Evolutionary conservation across 257 asterid genomes (phyloP).

Genomic region (Fraxinus quadrangulata): DNA sequence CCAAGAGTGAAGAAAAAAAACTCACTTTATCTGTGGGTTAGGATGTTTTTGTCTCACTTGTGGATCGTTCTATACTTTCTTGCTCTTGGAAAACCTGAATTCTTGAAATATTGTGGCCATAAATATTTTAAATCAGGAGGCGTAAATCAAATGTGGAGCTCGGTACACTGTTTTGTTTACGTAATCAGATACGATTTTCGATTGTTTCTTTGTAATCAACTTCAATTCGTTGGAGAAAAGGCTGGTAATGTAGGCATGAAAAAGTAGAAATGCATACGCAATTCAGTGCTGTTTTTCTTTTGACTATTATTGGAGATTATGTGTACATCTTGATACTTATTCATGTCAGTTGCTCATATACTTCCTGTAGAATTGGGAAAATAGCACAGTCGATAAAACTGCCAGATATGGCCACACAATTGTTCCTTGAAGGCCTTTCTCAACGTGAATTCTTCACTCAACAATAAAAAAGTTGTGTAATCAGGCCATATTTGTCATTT

Average conservation of each 20-base stretch:
- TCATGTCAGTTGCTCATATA: neutral
- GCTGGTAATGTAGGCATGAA: too few relatives aligned
- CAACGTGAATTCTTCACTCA: neutral
- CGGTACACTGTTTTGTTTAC: neutral
- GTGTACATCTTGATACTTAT: neutral
- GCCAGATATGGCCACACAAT: neutral
- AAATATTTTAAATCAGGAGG: too few relatives aligned
- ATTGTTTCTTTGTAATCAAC: neutral
- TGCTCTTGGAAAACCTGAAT: neutral
- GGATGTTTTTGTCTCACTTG: neutral
- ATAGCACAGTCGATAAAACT: neutral
- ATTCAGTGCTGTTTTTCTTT: too few relatives aligned
- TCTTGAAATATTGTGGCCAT: neutral
- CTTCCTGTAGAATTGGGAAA: neutral
- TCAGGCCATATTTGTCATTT: neutral
- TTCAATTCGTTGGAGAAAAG: neutral
- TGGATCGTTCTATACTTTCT: neutral
- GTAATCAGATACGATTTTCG: neutral
- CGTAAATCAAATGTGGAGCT: neutral
- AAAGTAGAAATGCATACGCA: too few relatives aligned
- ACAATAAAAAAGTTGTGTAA: neutral
- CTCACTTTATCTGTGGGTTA: neutral
- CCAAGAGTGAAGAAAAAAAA: neutral
- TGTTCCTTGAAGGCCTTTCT: neutral
- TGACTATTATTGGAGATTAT: too few relatives aligned